These are phyloP conservation scores for Huntiella bhutanensis DNA, from an alignment of 2,329 filamentous ascomycete genomes.

Conservation along the genomic window DNA sequence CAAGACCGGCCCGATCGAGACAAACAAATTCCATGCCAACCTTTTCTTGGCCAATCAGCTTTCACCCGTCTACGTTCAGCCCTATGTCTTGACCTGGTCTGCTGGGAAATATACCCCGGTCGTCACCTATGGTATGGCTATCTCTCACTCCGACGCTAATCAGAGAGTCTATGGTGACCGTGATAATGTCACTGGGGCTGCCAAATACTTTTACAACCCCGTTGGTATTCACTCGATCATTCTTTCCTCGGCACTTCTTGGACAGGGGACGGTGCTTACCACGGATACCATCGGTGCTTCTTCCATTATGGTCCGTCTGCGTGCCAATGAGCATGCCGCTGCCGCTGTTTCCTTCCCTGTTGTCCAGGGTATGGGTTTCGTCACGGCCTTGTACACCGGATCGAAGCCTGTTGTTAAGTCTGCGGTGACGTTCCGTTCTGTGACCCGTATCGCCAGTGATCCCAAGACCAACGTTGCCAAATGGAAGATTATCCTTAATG, in stretches of 20 bases:
- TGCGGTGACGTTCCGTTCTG: constrained; percentile 51
- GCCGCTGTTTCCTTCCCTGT: constrained; percentile 59
- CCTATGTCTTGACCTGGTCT: constrained; percentile 51
- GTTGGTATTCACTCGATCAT: constrained; percentile 65
- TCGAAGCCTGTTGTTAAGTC: constrained; percentile 56
- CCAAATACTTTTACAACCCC: constrained; percentile 61
- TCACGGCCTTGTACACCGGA: constrained; percentile 59
- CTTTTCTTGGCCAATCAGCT: constrained; percentile 59
- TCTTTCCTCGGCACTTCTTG: constrained; percentile 60
- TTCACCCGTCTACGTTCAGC: constrained; percentile 53
- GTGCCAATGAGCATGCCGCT: constrained; percentile 28
- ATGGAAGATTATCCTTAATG: constrained; percentile 53
- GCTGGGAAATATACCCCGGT: constrained; percentile 34
- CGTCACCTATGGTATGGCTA: constrained; percentile 39
- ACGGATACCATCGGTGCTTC: constrained; percentile 35
- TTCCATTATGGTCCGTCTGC: constrained; percentile 50
- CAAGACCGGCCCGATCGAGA: constrained; percentile 35
- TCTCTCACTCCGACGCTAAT: constrained; percentile 52
- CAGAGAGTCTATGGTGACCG: constrained; percentile 50
- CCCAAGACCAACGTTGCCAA: constrained; percentile 51
- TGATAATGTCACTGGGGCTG: constrained; percentile 35
- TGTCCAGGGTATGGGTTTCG: constrained; percentile 75
- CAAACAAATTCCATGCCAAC: constrained; percentile 70
- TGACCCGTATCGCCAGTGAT: constrained; percentile 37
- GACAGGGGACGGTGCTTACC: constrained; percentile 35